Evolutionary conservation across 2,329 filamentous ascomycete genomes (phyloP).

Genomic region (Myriosclerotinia duriaeana): DNA sequence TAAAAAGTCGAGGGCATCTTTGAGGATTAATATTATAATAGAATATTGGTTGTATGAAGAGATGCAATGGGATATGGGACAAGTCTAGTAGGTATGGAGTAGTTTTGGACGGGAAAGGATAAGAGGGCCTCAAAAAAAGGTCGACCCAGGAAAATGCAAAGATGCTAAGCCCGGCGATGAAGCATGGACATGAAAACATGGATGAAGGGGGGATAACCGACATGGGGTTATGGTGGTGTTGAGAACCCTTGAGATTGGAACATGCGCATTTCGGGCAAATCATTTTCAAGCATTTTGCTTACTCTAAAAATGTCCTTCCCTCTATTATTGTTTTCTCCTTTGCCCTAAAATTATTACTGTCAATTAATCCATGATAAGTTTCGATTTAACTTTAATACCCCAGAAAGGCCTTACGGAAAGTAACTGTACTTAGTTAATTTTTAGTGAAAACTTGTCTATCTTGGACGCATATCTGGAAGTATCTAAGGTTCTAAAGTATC

Average conservation of each 20-base stretch:
- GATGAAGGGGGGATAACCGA: background rate
- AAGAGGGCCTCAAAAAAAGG: constrained; percentile 9
- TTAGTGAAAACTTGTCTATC: background rate
- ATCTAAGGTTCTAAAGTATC: background rate
- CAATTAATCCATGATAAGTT: background rate
- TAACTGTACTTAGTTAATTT: background rate
- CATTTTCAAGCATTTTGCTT: constrained; percentile 5
- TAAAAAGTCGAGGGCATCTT: constrained; percentile 19
- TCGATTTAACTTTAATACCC: constrained; percentile 17
- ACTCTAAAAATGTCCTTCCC: background rate
- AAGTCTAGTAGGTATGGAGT: constrained; percentile 13
- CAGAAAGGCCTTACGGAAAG: background rate
- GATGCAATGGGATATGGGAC: constrained; percentile 1
- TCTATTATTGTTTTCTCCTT: background rate
- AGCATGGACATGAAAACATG: constrained; percentile 10
- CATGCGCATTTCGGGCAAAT: constrained; percentile 19
- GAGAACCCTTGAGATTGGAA: constrained; percentile 6
- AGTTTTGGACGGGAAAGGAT: constrained; percentile 12
- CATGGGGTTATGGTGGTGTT: background rate
- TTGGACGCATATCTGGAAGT: background rate
- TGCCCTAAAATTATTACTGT: constrained; percentile 7
- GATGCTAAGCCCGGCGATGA: constrained; percentile 20
- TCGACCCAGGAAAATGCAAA: constrained; percentile 11
- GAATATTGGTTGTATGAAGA: constrained; percentile 8
- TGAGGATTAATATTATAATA: constrained; percentile 17